phyloP scores from a whole-genome alignment of 2,329 filamentous ascomycete genomes.

The Emmonsiellopsis sp. region DNA sequence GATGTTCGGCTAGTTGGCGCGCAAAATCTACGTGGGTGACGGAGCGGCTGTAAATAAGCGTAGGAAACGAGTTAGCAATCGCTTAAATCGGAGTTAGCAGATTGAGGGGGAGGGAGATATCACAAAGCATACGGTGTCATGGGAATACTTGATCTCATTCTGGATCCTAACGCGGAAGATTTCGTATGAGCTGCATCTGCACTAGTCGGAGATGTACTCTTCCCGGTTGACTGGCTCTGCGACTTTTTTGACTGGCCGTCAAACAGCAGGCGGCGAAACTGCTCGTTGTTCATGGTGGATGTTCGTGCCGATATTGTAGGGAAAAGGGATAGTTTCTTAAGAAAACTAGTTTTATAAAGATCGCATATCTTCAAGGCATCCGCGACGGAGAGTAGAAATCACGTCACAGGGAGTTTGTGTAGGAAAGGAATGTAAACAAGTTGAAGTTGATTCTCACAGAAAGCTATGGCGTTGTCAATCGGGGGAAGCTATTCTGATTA shows the following conservation, averaged over 20 bases:
- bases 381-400: no score
- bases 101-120: slow-evolving; percentile 1
- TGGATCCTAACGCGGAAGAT: slow-evolving; percentile 57
- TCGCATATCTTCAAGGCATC: no score
- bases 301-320: not conserved
- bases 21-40: slow-evolving; percentile 64
- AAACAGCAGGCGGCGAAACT: slow-evolving; percentile 75
- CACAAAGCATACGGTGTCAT: slow-evolving; percentile 70
- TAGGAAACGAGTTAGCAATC: slow-evolving; percentile 4
- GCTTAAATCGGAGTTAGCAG: slow-evolving; percentile 6
- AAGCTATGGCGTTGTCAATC: no score
- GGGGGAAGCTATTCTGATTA: not conserved
- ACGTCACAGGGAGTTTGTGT: no score
- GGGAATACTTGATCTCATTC: slow-evolving; percentile 70
- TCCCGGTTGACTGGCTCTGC: slow-evolving; percentile 12
- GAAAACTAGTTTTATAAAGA: no score
- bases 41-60: slow-evolving; percentile 47
- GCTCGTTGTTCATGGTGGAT: slow-evolving; percentile 76
- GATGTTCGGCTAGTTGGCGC: slow-evolving; percentile 70
- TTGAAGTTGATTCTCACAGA: no score
- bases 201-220: slow-evolving; percentile 17
- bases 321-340: not conserved
- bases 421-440: no score
- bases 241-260: slow-evolving; percentile 34
- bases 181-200: slow-evolving; percentile 41